phyloP scores from a whole-genome alignment of 1,284 basidiomycete species.

The Microbotryum scabiosae region DNA sequence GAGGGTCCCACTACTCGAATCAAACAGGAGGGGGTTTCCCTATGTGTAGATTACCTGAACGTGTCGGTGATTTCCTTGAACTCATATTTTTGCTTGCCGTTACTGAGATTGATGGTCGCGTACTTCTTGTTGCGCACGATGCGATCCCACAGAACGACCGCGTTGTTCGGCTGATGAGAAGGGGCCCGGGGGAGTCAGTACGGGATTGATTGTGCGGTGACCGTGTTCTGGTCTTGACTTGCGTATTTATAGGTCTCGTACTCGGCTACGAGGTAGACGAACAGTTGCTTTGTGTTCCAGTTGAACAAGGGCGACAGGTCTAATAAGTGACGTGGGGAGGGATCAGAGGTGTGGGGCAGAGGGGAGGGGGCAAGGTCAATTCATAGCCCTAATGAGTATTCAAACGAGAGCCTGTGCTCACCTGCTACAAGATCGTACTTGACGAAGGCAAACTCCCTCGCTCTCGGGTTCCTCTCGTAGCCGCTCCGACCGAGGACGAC shows the following conservation, averaged over 20 bases:
- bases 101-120: conserved; percentile 54
- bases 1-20: not conserved
- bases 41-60: conserved; percentile 58
- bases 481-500: conserved; percentile 46
- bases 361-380: conserved; percentile 20
- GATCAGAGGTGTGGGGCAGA: conserved; percentile 33
- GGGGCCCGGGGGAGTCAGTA: conserved; percentile 8
- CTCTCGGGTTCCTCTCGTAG: conserved; percentile 50
- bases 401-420: conserved; percentile 38
- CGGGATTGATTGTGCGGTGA: not conserved
- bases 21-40: not conserved
- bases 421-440: conserved; percentile 70
- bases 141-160: conserved; percentile 83
- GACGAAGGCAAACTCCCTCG: conserved; percentile 64
- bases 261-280: conserved; percentile 71
- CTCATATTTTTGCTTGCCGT: conserved; percentile 70
- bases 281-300: conserved; percentile 92
- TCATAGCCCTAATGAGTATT: not conserved
- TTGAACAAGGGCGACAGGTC: conserved; percentile 74
- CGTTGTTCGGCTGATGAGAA: conserved; percentile 56
- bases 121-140: conserved; percentile 71
- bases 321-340: conserved; percentile 36
- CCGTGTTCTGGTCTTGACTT: conserved; percentile 36
- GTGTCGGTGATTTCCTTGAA: conserved; percentile 65
- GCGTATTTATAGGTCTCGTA: conserved; percentile 64